Percentiles rank a stretch among this genome's conserved stretches.
Evolutionary conservation across 2,329 filamentous ascomycete genomes (phyloP).

Genomic region (Huntiella omanensis): DNA sequence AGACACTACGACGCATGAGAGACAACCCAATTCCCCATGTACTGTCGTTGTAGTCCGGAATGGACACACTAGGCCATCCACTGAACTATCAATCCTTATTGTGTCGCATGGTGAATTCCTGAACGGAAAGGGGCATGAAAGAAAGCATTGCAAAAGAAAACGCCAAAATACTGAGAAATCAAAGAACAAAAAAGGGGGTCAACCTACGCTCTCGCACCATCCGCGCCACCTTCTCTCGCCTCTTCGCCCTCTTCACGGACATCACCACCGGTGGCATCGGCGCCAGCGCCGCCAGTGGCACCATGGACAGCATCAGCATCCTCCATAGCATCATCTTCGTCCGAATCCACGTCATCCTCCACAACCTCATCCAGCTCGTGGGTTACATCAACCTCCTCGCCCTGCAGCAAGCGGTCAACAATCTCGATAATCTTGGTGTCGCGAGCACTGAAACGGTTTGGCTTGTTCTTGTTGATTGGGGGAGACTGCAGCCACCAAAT

Average conservation of each 20-base stretch:
- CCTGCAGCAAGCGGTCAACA: slow-evolving; percentile 67
- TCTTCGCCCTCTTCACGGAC: slow-evolving; percentile 75
- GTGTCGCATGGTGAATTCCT: no score
- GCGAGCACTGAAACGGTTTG: slow-evolving; percentile 63
- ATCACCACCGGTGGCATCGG: slow-evolving; percentile 79
- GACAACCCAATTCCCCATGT: no score
- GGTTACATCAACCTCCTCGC: slow-evolving; percentile 68
- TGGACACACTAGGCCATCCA: no score
- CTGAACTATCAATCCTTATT: no score
- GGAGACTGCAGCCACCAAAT: slow-evolving; percentile 93
- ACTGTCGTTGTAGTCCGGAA: no score
- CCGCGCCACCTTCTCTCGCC: slow-evolving; percentile 79
- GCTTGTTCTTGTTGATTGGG: slow-evolving; percentile 49
- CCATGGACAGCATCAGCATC: slow-evolving; percentile 17
- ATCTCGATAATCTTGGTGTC: slow-evolving; percentile 79
- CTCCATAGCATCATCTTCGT: slow-evolving; percentile 48
- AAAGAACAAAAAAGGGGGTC: slow-evolving; percentile 12
- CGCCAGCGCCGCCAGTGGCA: slow-evolving; percentile 61
- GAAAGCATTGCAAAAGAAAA: not conserved
- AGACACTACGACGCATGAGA: no score
- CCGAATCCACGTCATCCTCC: slow-evolving; percentile 37
- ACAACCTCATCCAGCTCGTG: slow-evolving; percentile 46
- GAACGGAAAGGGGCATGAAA: no score
- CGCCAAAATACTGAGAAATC: not conserved
- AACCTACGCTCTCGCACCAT: slow-evolving; percentile 99